Percentiles rank a stretch among this genome's conserved stretches.
Conservation (phyloP, 129 eudicot species). For the Chrysanthemum lavandulifolium region DNA sequence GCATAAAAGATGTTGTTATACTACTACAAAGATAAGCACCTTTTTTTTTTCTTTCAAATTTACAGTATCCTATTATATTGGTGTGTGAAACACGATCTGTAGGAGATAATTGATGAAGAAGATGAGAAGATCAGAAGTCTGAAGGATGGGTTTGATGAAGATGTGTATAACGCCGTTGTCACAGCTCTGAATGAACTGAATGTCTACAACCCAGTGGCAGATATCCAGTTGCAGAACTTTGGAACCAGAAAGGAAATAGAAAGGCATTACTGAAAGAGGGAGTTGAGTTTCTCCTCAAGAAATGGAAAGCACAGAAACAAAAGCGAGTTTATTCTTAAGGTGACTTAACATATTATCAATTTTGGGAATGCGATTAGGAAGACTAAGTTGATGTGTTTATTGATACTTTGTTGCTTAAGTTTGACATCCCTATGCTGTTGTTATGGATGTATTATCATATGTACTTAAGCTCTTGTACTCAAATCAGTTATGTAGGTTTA, state of each 20-base stretch:
- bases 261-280: slow-evolving; percentile 37
- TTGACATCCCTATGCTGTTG: background rate
- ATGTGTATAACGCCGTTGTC: slow-evolving; percentile 33
- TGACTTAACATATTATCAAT: background rate
- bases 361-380: slow-evolving; percentile 3
- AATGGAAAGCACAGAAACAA: slow-evolving; percentile 17
- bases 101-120: slow-evolving; percentile 48
- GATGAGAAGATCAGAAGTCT: slow-evolving; percentile 30
- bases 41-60: background rate
- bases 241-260: slow-evolving; percentile 37
- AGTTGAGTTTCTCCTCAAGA: slow-evolving; percentile 22
- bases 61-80: background rate
- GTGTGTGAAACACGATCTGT: background rate
- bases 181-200: slow-evolving; percentile 40
- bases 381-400: background rate
- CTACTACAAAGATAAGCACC: background rate
- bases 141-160: slow-evolving; percentile 24
- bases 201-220: slow-evolving; percentile 49
- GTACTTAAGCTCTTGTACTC: background rate
- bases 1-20: background rate
- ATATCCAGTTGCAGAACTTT: slow-evolving; percentile 41
- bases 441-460: background rate
- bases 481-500: background rate
- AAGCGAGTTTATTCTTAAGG: background rate
- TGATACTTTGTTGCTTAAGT: slow-evolving; percentile 6